phyloP scores from a whole-genome alignment of 176 grass and related monocot genomes.

The Raddia guianensis region DNA sequence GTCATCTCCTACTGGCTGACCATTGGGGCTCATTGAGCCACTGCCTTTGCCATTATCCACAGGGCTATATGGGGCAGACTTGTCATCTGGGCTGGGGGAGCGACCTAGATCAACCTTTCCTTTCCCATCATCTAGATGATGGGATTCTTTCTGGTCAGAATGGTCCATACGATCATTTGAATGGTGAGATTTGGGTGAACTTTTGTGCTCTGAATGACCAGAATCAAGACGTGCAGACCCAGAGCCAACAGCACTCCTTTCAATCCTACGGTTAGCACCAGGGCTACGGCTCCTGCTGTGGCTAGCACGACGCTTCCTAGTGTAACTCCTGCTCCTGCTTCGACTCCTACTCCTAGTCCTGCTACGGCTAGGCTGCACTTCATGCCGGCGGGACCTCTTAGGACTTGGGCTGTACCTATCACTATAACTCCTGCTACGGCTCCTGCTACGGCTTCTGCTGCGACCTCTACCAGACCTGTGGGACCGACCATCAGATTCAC shows the following conservation, averaged over 20 bases:
- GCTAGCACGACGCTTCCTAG: slow-evolving; percentile 48
- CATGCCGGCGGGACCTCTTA: slow-evolving; percentile 56
- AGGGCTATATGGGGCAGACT: slow-evolving; percentile 48
- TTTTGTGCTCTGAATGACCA: slow-evolving; percentile 36
- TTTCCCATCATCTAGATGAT: slow-evolving; percentile 38
- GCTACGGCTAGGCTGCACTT: slow-evolving; percentile 42
- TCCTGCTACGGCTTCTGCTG: slow-evolving; percentile 58
- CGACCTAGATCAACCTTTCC: slow-evolving; percentile 47
- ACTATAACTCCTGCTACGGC: slow-evolving; percentile 60
- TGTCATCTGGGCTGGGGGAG: slow-evolving; percentile 47
- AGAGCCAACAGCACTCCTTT: slow-evolving; percentile 38
- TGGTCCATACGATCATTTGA: slow-evolving; percentile 31
- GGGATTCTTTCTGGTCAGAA: slow-evolving; percentile 36
- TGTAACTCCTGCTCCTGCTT: slow-evolving; percentile 59
- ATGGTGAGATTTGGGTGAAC: slow-evolving; percentile 29
- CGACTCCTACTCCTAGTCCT: slow-evolving; percentile 53
- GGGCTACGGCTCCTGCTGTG: slow-evolving; percentile 62
- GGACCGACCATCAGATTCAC: slow-evolving; percentile 46
- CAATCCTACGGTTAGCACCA: slow-evolving; percentile 42
- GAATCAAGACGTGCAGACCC: slow-evolving; percentile 28
- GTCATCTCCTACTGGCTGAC: slow-evolving; percentile 20
- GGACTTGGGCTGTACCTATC: slow-evolving; percentile 63
- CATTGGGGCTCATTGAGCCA: slow-evolving; percentile 47
- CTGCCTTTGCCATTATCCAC: slow-evolving; percentile 53
- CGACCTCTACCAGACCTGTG: slow-evolving; percentile 54